phyloP scores from a whole-genome alignment of 2,329 filamentous ascomycete species.

The Fulvia fulva region DNA sequence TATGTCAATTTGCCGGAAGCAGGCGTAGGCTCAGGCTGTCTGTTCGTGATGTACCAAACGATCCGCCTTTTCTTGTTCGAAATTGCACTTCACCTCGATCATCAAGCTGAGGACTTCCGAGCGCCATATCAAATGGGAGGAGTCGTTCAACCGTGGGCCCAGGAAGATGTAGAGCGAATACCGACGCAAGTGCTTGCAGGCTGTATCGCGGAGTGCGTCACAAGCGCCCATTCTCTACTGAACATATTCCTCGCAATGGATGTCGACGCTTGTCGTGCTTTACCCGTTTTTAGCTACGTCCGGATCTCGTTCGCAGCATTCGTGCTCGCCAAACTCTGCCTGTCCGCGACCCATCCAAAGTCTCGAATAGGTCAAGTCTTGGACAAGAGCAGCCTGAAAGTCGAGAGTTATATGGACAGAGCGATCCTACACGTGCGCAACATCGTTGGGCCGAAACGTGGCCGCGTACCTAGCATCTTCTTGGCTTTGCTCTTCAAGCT shows the following conservation, averaged over 20 bases:
- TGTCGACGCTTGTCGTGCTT: conserved; percentile 54
- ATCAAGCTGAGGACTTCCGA: conserved; percentile 51
- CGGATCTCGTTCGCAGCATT: conserved; percentile 69
- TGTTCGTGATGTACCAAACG: conserved; percentile 62
- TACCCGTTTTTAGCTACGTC: conserved; percentile 69
- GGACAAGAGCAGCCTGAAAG: conserved; percentile 62
- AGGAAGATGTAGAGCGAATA: conserved; percentile 28
- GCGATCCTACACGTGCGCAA: conserved; percentile 65
- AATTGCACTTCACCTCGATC: conserved; percentile 64
- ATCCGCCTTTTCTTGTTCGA: conserved; percentile 73
- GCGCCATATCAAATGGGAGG: conserved; percentile 47
- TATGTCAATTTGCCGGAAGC: conserved; percentile 46
- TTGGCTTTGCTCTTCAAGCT: conserved; percentile 31
- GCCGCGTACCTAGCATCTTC: conserved; percentile 28
- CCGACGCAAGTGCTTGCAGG: conserved; percentile 59
- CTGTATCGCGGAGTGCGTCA: conserved; percentile 63
- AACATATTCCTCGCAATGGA: conserved; percentile 62
- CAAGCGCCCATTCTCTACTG: conserved; percentile 63
- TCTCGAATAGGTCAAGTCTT: conserved; percentile 69
- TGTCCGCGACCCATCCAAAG: conserved; percentile 59
- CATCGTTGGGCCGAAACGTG: conserved; percentile 47
- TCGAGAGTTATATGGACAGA: conserved; percentile 64
- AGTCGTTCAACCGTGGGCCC: conserved; percentile 36
- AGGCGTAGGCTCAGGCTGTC: conserved; percentile 46
- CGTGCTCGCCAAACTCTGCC: conserved; percentile 70